Base-by-base conservation (phyloP, 495 filamentous ascomycete genomes). In the Podospora conica region DNA sequence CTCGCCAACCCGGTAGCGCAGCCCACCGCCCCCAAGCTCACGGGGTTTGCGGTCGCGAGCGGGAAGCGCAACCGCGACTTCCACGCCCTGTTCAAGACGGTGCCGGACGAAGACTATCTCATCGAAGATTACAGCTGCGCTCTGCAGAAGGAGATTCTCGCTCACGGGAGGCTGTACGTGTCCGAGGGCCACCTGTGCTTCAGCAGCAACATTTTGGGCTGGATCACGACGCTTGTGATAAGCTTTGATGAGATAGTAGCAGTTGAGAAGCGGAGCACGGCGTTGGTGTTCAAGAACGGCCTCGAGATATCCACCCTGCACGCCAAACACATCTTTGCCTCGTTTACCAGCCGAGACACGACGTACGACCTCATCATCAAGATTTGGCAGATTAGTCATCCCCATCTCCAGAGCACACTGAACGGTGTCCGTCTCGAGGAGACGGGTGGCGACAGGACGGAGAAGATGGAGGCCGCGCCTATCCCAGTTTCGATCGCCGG, bases 101-200 rank as follows among this genome's bases (percentile, higher is more conserved):
- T 99, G 1, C 95, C 95, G 1, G 95, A 99, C 66, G 95, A 98
- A 69, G 95, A 99, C 74, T 97, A 95, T 69, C 82, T 99, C 11
- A 98, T 99, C 66, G 95, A 99, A 73, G 95, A 99, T 76, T 99
- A 97, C 74, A 97, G 96, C 73, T 96, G 93, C 73, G 95, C 95
- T 18, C 76, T 99, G 20, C 95, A 99, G 74, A 87, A 91, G 61
- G 95, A 99, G 73, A 99, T 99, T 65, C 88, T 99, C 55, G 85
- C 96, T 11, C 94, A 97, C 68, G 95, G 95, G 2, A 86, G 95
- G 53, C 84, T 99, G 15, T 99, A 99, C 71, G 89, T 99, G 28
- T 97, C 94, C 0, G 95, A 99, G 77, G 92, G 93, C 5, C 93
- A 99, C 69, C 88, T 99, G 40, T 99, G 95, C 79, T 99, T 99